phyloP scores from a whole-genome alignment of 2,329 filamentous ascomycete genomes.

The Venturia nashicola region DNA sequence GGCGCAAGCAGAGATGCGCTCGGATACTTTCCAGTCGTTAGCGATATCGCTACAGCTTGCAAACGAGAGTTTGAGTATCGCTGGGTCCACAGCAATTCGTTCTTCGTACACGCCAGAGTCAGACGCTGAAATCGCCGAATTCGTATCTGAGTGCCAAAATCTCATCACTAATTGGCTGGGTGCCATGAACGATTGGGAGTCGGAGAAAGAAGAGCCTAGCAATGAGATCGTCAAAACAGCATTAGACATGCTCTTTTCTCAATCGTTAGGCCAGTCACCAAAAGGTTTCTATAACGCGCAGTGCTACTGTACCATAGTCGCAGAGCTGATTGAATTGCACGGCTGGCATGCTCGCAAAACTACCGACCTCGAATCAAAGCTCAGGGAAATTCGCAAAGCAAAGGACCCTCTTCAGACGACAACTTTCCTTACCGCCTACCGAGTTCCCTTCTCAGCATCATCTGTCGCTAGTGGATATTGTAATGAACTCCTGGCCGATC shows the following conservation, averaged over 20 bases:
- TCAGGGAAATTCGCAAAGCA: constrained; percentile 20
- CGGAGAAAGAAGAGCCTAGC: constrained; percentile 11
- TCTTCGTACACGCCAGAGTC: constrained; percentile 33
- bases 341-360: constrained; percentile 26
- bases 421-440: constrained; percentile 36
- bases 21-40: constrained; percentile 37
- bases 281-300: constrained; percentile 30
- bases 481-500: constrained; percentile 48
- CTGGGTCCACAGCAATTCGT: constrained; percentile 42
- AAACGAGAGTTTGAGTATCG: constrained; percentile 47
- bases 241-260: constrained; percentile 15
- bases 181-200: constrained; percentile 11
- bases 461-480: constrained; percentile 39
- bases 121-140: constrained; percentile 39
- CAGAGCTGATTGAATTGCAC: constrained; percentile 28
- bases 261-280: constrained; percentile 16
- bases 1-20: constrained; percentile 23
- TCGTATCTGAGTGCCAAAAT: constrained; percentile 38
- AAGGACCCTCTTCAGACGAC: constrained; percentile 34
- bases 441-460: constrained; percentile 34
- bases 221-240: constrained; percentile 18
- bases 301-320: constrained; percentile 23
- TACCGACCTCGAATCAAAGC: constrained; percentile 22
- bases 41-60: constrained; percentile 43
- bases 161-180: constrained; percentile 33